A percentile compares a stretch with the other conserved stretches of the same genome.
phyloP scores from a whole-genome alignment of 768 basidiomycete genomes.

The Crassisporium funariophilum region DNA sequence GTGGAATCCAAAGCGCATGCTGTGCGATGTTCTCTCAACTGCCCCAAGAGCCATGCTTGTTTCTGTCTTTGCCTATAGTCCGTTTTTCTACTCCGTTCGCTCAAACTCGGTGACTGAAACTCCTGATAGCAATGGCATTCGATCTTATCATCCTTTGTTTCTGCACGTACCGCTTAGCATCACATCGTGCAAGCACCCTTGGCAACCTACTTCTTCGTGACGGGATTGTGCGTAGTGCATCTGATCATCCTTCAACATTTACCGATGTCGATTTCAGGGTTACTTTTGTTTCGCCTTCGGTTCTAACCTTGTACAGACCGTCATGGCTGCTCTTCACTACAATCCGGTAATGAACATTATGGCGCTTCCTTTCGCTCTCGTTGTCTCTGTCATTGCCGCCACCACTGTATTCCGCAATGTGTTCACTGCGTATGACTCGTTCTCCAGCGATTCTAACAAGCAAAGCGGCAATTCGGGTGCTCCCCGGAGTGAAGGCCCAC shows the following conservation, averaged over 20 bases:
- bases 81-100: too few species aligned
- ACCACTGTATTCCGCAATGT: conserved; percentile 40
- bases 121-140: conserved; percentile 33
- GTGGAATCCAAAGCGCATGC: conserved; percentile 29
- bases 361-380: conserved; percentile 33
- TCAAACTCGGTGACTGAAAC: neutral
- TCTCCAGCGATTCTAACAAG: conserved; percentile 21
- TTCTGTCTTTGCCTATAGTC: conserved; percentile 35
- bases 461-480: neutral
- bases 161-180: conserved; percentile 27
- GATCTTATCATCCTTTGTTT: conserved; percentile 33
- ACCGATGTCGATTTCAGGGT: conserved; percentile 12
- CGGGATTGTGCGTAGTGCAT: conserved; percentile 28
- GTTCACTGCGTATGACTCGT: conserved; percentile 33
- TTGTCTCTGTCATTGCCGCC: conserved; percentile 38
- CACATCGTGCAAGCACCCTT: conserved; percentile 27
- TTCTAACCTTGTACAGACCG: conserved; percentile 35
- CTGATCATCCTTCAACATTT: neutral
- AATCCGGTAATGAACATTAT: conserved; percentile 40
- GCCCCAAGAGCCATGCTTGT: conserved; percentile 32
- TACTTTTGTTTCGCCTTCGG: conserved; percentile 36
- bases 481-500: neutral
- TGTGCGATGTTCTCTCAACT: conserved; percentile 35
- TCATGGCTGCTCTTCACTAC: conserved; percentile 31
- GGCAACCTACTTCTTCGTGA: conserved; percentile 32